Evolutionary conservation across 2,329 filamentous ascomycete genomes (phyloP), one percentile per base, ranked within the genome.

Genomic region (Aureobasidium leucospermi): DNA sequence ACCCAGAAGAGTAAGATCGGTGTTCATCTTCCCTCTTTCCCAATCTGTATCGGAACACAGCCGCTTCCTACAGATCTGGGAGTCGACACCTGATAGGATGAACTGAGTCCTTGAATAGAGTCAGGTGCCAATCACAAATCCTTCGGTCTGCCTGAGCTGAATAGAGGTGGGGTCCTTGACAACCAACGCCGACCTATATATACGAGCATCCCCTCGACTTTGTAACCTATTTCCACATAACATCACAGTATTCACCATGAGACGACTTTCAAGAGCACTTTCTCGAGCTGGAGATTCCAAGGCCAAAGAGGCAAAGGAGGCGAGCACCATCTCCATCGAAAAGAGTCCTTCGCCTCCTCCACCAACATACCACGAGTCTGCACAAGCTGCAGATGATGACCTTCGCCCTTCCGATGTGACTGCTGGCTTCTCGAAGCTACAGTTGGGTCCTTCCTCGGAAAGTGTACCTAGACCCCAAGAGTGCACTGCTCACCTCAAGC

Each of bases 401-500:
- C 19, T 66, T 13, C 41, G 62, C 7, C 65, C 66, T 31, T 65
- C 69, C 28, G 65, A 69, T 42, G 58, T 70, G 15, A 67, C 67
- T 0, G 65, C 65, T 19, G 67, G 68, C 29, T 70, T 51, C 29
- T 6, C 45, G 5, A 43, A 47, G 3, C 28, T 53, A 1, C 16
- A 34, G 9, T 32, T 59, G 28, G 46, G 39, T 23, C 23, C 23
- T 23, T 23, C 23, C 9, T 11, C 41, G 7, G 16, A 16, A 28
- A 23, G 31, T 2, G 16, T 58, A 8, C 60, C 60, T 3, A 34
- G 16, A 3, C 70, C 70, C 5, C 79, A 85, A 61, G 79, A 84
- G 43, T 89, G 86, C 63, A 80, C 89, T 23, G 86, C 83, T 0
- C 89, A 94, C 69, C 78, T 93, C 31, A 90, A 89, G 69, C 76